phyloP scores from a whole-genome alignment of 164 flowering plant species.

The Sedum album region DNA sequence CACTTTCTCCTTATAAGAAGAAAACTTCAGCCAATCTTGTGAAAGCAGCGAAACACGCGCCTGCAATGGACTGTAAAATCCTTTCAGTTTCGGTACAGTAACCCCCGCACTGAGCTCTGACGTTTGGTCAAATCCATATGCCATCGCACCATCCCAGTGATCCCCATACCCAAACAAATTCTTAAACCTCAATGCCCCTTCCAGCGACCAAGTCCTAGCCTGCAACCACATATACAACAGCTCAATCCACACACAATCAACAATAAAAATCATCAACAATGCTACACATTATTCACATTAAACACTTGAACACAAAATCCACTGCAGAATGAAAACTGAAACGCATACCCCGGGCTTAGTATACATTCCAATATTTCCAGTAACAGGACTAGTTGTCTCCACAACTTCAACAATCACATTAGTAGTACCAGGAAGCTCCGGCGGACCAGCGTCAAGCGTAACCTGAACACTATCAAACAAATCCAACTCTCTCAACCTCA shows the following conservation, averaged over 20 bases:
- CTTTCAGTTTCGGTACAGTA: constrained; percentile 57
- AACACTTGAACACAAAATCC: neutral
- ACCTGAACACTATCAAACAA: constrained; percentile 67
- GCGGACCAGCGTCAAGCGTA: constrained; percentile 82
- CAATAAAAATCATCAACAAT: no score
- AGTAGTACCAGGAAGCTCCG: constrained; percentile 74
- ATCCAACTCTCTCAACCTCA: constrained; percentile 43
- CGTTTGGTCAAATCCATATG: constrained; percentile 74
- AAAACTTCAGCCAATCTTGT: constrained; percentile 85
- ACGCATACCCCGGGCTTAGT: constrained; percentile 71
- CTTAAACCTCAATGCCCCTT: constrained; percentile 73
- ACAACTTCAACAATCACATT: constrained; percentile 70
- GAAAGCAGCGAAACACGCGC: constrained; percentile 64
- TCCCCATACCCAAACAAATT: constrained; percentile 83
- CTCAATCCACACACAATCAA: no score
- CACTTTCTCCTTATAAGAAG: constrained; percentile 74
- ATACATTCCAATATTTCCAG: constrained; percentile 60
- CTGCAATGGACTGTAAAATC: constrained; percentile 39
- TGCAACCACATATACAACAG: no score
- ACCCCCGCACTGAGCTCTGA: constrained; percentile 74
- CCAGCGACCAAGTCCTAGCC: constrained; percentile 83
- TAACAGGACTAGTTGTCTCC: constrained; percentile 47
- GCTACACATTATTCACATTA: no score
- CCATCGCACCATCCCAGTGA: constrained; percentile 77
- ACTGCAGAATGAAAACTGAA: no score